These are phyloP conservation scores for Dendrobium officinale DNA, from an alignment of 106 monocot species.

Conservation along the genomic window DNA sequence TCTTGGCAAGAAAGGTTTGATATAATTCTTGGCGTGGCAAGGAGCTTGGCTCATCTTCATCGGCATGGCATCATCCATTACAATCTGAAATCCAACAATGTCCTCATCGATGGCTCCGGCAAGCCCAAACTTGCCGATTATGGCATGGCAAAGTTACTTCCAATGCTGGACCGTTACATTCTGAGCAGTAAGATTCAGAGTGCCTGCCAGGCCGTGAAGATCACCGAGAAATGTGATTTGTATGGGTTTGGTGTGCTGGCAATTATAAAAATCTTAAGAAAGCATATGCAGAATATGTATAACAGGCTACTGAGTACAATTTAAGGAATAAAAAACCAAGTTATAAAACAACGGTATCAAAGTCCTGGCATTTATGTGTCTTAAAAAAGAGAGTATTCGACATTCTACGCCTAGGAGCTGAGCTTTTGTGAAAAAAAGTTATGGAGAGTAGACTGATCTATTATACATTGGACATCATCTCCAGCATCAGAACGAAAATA, in stretches of 20 bases:
- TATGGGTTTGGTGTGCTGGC: constrained; percentile 74
- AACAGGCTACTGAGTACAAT: too few relatives aligned
- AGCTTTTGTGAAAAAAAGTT: too few relatives aligned
- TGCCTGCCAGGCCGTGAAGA: constrained; percentile 65
- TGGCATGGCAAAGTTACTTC: constrained; percentile 77
- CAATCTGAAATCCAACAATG: constrained; percentile 86
- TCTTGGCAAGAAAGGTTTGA: constrained; percentile 81
- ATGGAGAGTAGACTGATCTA: too few relatives aligned
- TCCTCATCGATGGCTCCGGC: constrained; percentile 64
- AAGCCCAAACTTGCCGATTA: constrained; percentile 76
- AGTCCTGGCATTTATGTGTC: too few relatives aligned
- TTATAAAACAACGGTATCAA: too few relatives aligned
- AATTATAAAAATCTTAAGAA: too few relatives aligned
- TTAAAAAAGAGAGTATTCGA: too few relatives aligned
- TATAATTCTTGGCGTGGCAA: constrained; percentile 68
- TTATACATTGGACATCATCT: too few relatives aligned
- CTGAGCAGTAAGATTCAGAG: constrained; percentile 90
- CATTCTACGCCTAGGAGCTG: too few relatives aligned
- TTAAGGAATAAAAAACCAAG: too few relatives aligned
- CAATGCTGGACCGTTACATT: constrained; percentile 80
- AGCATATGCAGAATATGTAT: too few relatives aligned
- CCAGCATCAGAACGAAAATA: too few relatives aligned
- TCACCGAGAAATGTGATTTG: constrained; percentile 86
- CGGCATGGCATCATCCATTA: constrained; percentile 62
- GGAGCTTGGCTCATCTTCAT: constrained; percentile 65